Percentiles rank a stretch among this genome's conserved stretches.
Evolutionary conservation across 1,284 basidiomycete species (phyloP).

Genomic region (Fomitopsis pinicola): DNA sequence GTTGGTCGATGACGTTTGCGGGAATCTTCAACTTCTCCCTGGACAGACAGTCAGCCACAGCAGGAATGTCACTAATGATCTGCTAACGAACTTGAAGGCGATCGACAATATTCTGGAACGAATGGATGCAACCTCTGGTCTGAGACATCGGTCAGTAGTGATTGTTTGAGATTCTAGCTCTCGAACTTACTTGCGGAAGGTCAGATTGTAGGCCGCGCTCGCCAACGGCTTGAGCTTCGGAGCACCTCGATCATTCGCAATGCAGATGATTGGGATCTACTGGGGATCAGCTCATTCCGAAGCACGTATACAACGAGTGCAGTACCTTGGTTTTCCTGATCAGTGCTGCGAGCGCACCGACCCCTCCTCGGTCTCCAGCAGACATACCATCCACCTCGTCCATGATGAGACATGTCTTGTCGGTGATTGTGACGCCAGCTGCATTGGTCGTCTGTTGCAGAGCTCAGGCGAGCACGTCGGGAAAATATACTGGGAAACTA

Average conservation of each 20-base stretch:
- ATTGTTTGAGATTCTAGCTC: neutral
- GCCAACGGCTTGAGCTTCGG: slow-evolving; percentile 91
- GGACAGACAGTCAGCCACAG: neutral
- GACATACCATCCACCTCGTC: slow-evolving; percentile 99
- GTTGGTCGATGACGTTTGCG: slow-evolving; percentile 88
- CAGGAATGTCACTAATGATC: neutral
- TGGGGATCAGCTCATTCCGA: too few species aligned
- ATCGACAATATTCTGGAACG: slow-evolving; percentile 89
- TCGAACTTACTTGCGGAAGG: slow-evolving; percentile 69
- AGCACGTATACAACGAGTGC: neutral
- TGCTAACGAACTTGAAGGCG: slow-evolving; percentile 67
- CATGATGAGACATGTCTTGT: slow-evolving; percentile 91
- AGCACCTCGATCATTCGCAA: slow-evolving; percentile 86
- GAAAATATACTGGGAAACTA: slow-evolving; percentile 15
- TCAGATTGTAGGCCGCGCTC: slow-evolving; percentile 69
- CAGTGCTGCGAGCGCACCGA: slow-evolving; percentile 87
- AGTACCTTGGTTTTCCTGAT: slow-evolving; percentile 90
- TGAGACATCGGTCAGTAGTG: slow-evolving; percentile 26
- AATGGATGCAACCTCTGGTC: slow-evolving; percentile 71
- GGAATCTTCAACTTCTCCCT: slow-evolving; percentile 93
- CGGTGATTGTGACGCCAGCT: slow-evolving; percentile 68
- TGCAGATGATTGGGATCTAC: slow-evolving; percentile 95
- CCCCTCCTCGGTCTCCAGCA: slow-evolving; percentile 93
- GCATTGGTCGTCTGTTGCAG: slow-evolving; percentile 50
- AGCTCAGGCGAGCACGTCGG: neutral